These are phyloP conservation scores for Ascochyta rabiei DNA, from an alignment of 2,329 filamentous ascomycete species.

Conservation along the genomic window DNA sequence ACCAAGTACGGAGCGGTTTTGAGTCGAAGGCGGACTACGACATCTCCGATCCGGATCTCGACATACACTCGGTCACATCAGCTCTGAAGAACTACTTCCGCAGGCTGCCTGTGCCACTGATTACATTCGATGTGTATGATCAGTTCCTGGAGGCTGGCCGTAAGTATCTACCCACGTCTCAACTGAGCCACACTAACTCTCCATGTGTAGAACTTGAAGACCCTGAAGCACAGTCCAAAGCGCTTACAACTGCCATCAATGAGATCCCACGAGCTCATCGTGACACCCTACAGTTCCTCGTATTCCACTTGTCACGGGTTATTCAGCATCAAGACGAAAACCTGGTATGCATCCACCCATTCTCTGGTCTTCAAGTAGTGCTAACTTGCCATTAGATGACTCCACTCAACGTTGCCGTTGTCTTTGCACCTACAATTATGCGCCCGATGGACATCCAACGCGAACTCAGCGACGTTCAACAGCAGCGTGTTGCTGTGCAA, in stretches of 20 bases:
- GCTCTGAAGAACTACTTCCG: slow-evolving; percentile 98
- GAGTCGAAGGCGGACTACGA: slow-evolving; percentile 85
- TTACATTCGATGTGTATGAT: slow-evolving; percentile 94
- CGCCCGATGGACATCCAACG: slow-evolving; percentile 85
- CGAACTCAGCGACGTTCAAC: slow-evolving; percentile 95
- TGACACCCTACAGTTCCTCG: slow-evolving; percentile 89
- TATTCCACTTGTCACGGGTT: slow-evolving; percentile 90
- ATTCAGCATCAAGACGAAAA: slow-evolving; percentile 84
- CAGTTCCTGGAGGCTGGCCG: slow-evolving; percentile 79
- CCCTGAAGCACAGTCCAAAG: slow-evolving; percentile 54
- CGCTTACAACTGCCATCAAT: slow-evolving; percentile 75
- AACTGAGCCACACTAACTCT: slow-evolving; percentile 4
- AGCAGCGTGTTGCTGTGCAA: slow-evolving; percentile 90
- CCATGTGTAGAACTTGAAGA: slow-evolving; percentile 64
- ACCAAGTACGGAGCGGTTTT: slow-evolving; percentile 88
- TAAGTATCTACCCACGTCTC: slow-evolving; percentile 52
- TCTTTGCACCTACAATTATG: slow-evolving; percentile 98
- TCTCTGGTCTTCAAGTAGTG: neutral
- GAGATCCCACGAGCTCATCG: slow-evolving; percentile 82
- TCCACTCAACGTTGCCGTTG: slow-evolving; percentile 91
- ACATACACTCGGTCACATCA: slow-evolving; percentile 95
- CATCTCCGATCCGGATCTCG: slow-evolving; percentile 89
- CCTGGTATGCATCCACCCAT: slow-evolving; percentile 63
- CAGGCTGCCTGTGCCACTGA: slow-evolving; percentile 83
- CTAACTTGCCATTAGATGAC: slow-evolving; percentile 71